Evolutionary conservation across 352 stramenopile genomes (phyloP), one percentile per base, ranked within the genome.

Genomic region (Pythium aphanidermatum): DNA sequence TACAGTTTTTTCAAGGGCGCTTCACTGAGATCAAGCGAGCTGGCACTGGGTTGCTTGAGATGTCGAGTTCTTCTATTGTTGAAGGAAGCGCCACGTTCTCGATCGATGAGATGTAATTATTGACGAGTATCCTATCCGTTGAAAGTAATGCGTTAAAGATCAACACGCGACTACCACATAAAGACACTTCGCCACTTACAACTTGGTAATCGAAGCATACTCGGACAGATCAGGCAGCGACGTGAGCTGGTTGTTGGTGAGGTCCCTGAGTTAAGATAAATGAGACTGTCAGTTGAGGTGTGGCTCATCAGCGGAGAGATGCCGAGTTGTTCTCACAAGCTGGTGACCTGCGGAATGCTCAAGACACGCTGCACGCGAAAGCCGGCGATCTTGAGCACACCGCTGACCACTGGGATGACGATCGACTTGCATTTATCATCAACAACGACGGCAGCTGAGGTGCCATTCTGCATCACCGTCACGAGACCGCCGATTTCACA

Each of bases 301-400:
- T 33, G 28, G 14, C 28, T 11, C 33, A 20, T 11, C 20, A 39
- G n/a, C n/a, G 14, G 41, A 51, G 26, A 58, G 50, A 24, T 58
- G n/a, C n/a, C n/a, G n/a, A n/a, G n/a, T n/a, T n/a, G n/a, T n/a
- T n/a, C 39, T 23, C 21, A 44, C 36, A 61, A 28, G 11, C 29
- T 56, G 29, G 65, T 55, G 30, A 72, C 50, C 42, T 82, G 45
- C 4, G 76, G 73, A 12, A 64, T 51, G 45, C 70, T 83, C 17
- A 64, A 38, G 10, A 88, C 62, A 33, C 60, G 39, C 50, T 79
- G 14, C 53, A 88, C 84, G 38, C 59, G 58, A 45, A 69, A 37
- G 1, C 49, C 64, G 24, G 45, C 64, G 34, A 62, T 57, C 13
- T 50, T 46, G 9, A 24, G 2, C 9, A 40, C 5, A 3, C 14